Evolutionary conservation across 805 yeast genomes (phyloP), one percentile per base, ranked within the genome.

Genomic region (Kodamaea nitidulidarum): DNA sequence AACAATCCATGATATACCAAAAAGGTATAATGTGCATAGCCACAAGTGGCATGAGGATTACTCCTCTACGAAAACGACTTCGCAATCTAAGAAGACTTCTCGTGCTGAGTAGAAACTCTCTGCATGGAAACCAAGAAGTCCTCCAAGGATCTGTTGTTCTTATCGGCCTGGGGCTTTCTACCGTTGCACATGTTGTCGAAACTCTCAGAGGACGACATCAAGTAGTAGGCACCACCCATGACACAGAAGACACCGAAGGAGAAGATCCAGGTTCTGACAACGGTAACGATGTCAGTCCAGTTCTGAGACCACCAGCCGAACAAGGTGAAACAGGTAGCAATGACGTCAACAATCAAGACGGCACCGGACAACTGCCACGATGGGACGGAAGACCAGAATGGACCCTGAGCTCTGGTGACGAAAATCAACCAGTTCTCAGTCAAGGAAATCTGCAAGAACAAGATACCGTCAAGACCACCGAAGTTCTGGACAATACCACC

Each of bases 221-320:
- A 65, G 83, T 84, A 90, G 85, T 88, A 88, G 61, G 91, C 86
- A 78, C 96, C 96, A 69, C 95, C 95, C 76, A 88, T 70, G 70
- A 82, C 79, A 78, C 95, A 88, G 91, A 88, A 88, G 71, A 85
- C 83, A 79, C 96, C 96, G 75, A 88, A 84, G 48, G 96, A 88
- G 87, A 86, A 88, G 64, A 88, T 71, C 93, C 93, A 88, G 70
- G 84, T 80, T 78, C 96, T 84, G 66, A 83, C 90, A 64, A 88
- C 95, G 42, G 96, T 81, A 55, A 88, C 96, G 55, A 88, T 83
- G 72, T 91, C 95, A 66, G 91, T 88, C 88, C 93, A 87, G 81
- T 88, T 88, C 71, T 86, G 95, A 52, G 95, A 84, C 91, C 95
- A 88, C 96, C 95, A 88, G 58, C 96, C 96, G 81, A 87, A 88